Conservation (phyloP, 225 moss, liverwort and hornwort genomes). For the Polytrichum formosum region DNA sequence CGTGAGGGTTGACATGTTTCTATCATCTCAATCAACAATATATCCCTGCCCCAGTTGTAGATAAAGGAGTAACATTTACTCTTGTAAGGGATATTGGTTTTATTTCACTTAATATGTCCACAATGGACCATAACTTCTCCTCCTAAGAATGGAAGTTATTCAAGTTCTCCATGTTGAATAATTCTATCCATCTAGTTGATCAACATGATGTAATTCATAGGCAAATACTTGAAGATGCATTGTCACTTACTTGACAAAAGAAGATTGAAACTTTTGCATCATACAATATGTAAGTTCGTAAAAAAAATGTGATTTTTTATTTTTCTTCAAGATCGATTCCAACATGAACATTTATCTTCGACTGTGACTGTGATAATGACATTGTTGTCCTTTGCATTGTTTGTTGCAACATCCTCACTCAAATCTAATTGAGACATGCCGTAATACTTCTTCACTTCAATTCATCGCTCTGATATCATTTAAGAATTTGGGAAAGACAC, state of each 20-base stretch:
- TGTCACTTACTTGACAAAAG: neutral
- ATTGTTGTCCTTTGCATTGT: neutral
- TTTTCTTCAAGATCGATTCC: neutral
- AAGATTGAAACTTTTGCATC: neutral
- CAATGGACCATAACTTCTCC: neutral
- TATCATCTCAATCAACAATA: neutral
- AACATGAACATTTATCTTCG: neutral
- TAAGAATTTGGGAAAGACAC: neutral
- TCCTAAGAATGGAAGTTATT: neutral
- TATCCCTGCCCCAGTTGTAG: neutral
- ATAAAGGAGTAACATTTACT: neutral
- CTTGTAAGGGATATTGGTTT: neutral
- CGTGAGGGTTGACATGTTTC: neutral
- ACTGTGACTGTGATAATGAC: too few relatives aligned
- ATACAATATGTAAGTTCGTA: neutral
- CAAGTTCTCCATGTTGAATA: neutral
- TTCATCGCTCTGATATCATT: neutral
- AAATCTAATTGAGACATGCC: neutral
- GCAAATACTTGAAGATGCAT: neutral
- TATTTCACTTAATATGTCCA: neutral
- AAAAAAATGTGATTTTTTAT: neutral
- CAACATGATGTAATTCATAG: neutral
- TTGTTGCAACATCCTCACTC: neutral
- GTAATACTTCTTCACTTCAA: neutral
- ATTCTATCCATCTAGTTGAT: neutral